A percentile compares a stretch with the other conserved stretches of the same genome.
Evolutionary conservation across 129 eudicot genomes (phyloP).

Genomic region (Flaveria ramosissima): DNA sequence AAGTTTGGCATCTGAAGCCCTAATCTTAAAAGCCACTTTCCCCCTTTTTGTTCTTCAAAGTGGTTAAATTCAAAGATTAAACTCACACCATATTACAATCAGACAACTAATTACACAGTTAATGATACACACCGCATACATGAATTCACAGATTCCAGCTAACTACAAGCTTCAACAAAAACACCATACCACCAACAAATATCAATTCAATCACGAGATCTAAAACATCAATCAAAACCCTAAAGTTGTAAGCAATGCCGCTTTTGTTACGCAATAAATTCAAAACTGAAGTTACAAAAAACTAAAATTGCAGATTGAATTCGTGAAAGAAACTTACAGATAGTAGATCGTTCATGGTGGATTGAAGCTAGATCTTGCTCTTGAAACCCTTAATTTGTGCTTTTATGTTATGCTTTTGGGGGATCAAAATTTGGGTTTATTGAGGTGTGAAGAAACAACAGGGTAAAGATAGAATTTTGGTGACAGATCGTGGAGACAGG

Average conservation of each 20-base stretch:
- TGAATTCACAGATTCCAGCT: slow-evolving; percentile 16
- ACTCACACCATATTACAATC: background rate
- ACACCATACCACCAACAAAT: slow-evolving; percentile 5
- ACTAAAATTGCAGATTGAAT: no score
- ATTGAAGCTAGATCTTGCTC: slow-evolving; percentile 31
- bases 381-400: background rate
- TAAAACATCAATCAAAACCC: slow-evolving; percentile 6
- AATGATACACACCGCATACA: slow-evolving; percentile 3
- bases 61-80: slow-evolving; percentile 12
- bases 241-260: slow-evolving; percentile 24
- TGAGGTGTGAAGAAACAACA: slow-evolving; percentile 17
- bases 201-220: slow-evolving; percentile 15
- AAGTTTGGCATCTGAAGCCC: slow-evolving; percentile 21
- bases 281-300: background rate
- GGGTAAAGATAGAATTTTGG: slow-evolving; percentile 35
- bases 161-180: slow-evolving; percentile 14
- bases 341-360: slow-evolving; percentile 77
- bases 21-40: background rate
- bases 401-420: slow-evolving; percentile 15
- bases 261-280: slow-evolving; percentile 16
- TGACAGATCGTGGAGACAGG: slow-evolving; percentile 43
- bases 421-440: slow-evolving; percentile 30
- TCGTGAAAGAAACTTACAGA: slow-evolving; percentile 41
- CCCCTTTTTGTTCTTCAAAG: slow-evolving; percentile 11
- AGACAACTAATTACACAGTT: slow-evolving; percentile 1